Conservation (phyloP, 106 monocot genomes). For the Vanilla planifolia region DNA sequence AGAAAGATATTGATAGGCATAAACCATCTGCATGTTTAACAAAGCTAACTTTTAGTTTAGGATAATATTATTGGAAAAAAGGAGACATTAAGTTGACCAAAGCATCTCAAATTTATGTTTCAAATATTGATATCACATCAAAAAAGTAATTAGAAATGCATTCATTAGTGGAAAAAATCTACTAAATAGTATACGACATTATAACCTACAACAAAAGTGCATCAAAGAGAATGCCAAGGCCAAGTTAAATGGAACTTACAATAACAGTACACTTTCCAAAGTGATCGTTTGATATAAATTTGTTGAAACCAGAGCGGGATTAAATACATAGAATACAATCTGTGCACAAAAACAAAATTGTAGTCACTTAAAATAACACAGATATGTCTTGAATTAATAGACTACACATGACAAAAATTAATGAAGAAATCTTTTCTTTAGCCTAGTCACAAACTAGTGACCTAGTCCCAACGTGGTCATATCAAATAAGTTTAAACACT, state of each 20-base stretch:
- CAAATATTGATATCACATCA: too few relatives aligned
- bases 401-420: neutral
- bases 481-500: neutral
- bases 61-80: neutral
- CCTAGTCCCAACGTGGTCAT: neutral
- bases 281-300: conserved; percentile 67
- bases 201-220: conserved; percentile 53
- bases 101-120: too few relatives aligned
- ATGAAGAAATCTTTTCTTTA: neutral
- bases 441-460: neutral
- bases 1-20: conserved; percentile 81
- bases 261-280: conserved; percentile 43
- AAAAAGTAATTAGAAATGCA: too few relatives aligned
- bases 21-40: conserved; percentile 62
- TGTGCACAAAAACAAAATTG: conserved; percentile 16
- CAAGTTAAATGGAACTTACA: conserved; percentile 44
- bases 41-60: neutral
- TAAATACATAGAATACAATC: conserved; percentile 79
- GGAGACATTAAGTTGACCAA: too few relatives aligned
- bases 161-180: too few relatives aligned
- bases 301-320: conserved; percentile 58
- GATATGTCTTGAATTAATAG: neutral
- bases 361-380: too few relatives aligned
- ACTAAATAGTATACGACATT: too few relatives aligned
- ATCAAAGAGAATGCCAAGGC: too few relatives aligned